Evolutionary conservation across 2,329 filamentous ascomycete species (phyloP), one percentile per base, ranked within the genome.

Genomic region (Curvularia verruculosa): DNA sequence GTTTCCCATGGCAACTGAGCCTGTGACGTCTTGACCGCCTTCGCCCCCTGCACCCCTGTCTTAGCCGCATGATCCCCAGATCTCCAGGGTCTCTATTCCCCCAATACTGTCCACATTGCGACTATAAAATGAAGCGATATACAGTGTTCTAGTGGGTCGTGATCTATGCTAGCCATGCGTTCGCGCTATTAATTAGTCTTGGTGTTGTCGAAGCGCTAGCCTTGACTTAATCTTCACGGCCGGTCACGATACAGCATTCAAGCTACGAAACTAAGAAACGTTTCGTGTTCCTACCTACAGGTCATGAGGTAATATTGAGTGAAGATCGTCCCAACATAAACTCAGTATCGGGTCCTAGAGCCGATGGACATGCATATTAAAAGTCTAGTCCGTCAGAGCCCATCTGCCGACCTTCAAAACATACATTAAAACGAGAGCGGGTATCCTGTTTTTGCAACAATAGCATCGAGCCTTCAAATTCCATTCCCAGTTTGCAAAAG

Each of bases 1-100:
- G 66, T 71, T 63, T 58, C 65, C 61, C 59, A 56, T 61, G 57
- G 63, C 56, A 68, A 69, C 59, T 60, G 61, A 54, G 53, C 36
- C 52, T 58, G 62, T 61, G 58, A 63, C 63, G 59, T 60, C 52
- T 60, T 63, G 60, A 59, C 62, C 61, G 60, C 59, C 29, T 59
- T 24, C 54, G 51, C 61, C 57, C 59, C 60, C 53, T 66, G 61
- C 36, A 51, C 49, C 59, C 56, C 60, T 60, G 57, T 9, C 56
- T 56, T 55, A 53, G 37, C 56, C 50, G 54, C 64, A 59, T 52
- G 28, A 49, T 49, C 52, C 46, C 55, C 45, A 45, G 45, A 58
- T 54, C 31, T 45, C 51, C 53, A 56, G 54, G 34, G 45, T 54
- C 49, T 43, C 29, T 12, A 13, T 51, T 23, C 43, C 21, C 24